Base-by-base conservation (phyloP, 768 basidiomycete genomes). In the Clavulina sp. region DNA sequence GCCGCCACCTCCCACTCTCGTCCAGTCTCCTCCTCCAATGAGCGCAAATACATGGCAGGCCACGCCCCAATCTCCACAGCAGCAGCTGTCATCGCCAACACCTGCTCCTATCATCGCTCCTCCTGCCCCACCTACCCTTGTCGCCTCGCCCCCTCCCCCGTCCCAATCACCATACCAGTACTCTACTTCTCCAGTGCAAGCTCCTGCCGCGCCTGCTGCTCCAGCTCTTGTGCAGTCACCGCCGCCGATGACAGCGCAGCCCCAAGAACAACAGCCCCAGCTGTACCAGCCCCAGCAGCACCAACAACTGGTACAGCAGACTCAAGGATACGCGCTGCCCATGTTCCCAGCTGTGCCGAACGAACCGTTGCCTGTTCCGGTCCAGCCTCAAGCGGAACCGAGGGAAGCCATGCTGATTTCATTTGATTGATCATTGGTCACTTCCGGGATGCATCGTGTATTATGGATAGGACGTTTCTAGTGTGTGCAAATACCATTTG, bases 71-170 rank as follows among this genome's bases (percentile, higher is more conserved):
- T n/a, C n/a, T n/a, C n/a, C n/a, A n/a, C n/a, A n/a, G n/a, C n/a
- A n/a, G n/a, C n/a, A n/a, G n/a, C n/a, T 5, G 47, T 33, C 52
- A 48, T 9, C 41, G 52, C 19, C 56, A 49, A 5, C 55, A 58
- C 21, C 57, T 56, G 0, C 53, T 60, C 18, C 62, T 62, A 34
- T 59, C 61, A 3, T 54, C 58, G 62, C 61, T 59, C 60, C 62
- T 4, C 43, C 47, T 18, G 29, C 50, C 7, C 19, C 54, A 23
- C 56, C 51, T 6, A 47, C 54, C 9, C 38, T 57, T 18, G 61
- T 61, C 57, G 49, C 55, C 52, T 21, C 62, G 56, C 31, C 52
- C 34, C 38, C 52, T 18, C 41, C 58, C 1, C 46, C 58, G n/a
- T 47, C 58, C 9, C 36, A 44, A 16, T 46, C 48, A 31, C 4